Percentiles rank a stretch among this genome's conserved stretches.
These are phyloP conservation scores for Aspergillus quadricinctus DNA, from an alignment of 2,329 filamentous ascomycete genomes.

Conservation along the genomic window DNA sequence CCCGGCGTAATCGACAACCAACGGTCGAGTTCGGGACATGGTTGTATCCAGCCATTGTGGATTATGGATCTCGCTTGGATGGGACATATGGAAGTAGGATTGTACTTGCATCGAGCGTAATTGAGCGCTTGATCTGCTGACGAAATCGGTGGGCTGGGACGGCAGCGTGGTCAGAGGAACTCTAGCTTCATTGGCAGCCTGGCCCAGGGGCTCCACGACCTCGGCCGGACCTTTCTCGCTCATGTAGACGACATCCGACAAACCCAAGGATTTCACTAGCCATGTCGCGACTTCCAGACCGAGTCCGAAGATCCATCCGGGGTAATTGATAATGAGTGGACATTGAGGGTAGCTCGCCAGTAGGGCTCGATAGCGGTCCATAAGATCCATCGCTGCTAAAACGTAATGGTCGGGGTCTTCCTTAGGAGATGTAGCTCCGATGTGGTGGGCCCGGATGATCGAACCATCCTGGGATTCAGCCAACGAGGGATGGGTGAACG, in stretches of 20 bases:
- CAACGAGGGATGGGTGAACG: slow-evolving; percentile 49
- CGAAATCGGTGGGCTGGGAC: slow-evolving; percentile 42
- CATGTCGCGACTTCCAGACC: slow-evolving; percentile 48
- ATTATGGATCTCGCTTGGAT: slow-evolving; percentile 21
- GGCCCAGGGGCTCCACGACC: slow-evolving; percentile 39
- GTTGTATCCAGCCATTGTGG: slow-evolving; percentile 45
- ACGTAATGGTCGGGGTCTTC: slow-evolving; percentile 56
- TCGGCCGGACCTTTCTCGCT: slow-evolving; percentile 45
- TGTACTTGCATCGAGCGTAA: slow-evolving; percentile 56
- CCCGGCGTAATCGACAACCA: slow-evolving; percentile 48
- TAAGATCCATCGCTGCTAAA: slow-evolving; percentile 49
- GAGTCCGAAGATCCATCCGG: slow-evolving; percentile 53
- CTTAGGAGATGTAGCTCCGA: slow-evolving; percentile 51
- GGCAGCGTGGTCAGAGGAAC: slow-evolving; percentile 44
- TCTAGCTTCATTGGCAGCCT: slow-evolving; percentile 33
- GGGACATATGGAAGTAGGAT: slow-evolving; percentile 55
- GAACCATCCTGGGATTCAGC: slow-evolving; percentile 31
- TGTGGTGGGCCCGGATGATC: slow-evolving; percentile 49
- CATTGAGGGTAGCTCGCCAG: slow-evolving; percentile 38
- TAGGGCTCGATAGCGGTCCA: slow-evolving; percentile 44
- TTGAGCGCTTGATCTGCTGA: slow-evolving; percentile 48
- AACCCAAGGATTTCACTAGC: slow-evolving; percentile 43
- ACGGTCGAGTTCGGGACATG: slow-evolving; percentile 44
- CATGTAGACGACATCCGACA: slow-evolving; percentile 53
- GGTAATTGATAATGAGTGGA: slow-evolving; percentile 55